Evolutionary conservation across 805 yeast genomes (phyloP).

Genomic region (Yamadazyma insecticola): DNA sequence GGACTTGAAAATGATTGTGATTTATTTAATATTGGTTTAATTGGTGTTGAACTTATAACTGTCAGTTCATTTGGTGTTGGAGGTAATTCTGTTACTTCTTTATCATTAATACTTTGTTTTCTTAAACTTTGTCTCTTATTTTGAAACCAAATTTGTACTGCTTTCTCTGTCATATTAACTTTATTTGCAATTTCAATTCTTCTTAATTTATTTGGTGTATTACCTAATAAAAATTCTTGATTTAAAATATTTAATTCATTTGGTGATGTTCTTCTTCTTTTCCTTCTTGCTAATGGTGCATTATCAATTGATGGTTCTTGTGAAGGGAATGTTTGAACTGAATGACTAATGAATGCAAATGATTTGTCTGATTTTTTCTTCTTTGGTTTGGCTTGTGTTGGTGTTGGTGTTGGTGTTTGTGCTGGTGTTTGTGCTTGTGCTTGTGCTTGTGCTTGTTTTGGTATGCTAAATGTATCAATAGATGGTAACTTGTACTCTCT

Average conservation of each 20-base stretch:
- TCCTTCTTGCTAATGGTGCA: constrained; percentile 88
- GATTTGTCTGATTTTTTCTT: constrained; percentile 20
- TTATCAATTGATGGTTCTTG: constrained; percentile 84
- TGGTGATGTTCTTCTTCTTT: constrained; percentile 92
- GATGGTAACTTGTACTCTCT: constrained; percentile 9
- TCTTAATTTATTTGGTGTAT: constrained; percentile 75
- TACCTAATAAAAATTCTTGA: constrained; percentile 67
- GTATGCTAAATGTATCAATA: constrained; percentile 7
- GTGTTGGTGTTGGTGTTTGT: constrained; percentile 3
- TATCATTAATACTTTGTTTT: constrained; percentile 37
- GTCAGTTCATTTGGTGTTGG: constrained; percentile 28
- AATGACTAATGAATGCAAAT: constrained; percentile 90
- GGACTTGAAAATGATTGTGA: constrained; percentile 20
- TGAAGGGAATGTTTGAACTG: constrained; percentile 80
- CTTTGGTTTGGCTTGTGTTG: constrained; percentile 6
- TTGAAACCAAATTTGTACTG: constrained; percentile 98
- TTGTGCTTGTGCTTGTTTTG: constrained; percentile 3
- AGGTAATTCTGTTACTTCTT: constrained; percentile 40
- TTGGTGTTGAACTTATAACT: constrained; percentile 22
- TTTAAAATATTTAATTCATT: constrained; percentile 79
- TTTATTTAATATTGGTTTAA: constrained; percentile 16
- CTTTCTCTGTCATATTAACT: constrained; percentile 94
- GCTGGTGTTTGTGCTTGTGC: constrained; percentile 4
- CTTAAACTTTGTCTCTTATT: constrained; percentile 84
- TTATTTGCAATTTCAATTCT: constrained; percentile 73